Evolutionary conservation across 768 basidiomycete species (phyloP), one percentile per base, ranked within the genome.

Genomic region (Paxillus involutus): DNA sequence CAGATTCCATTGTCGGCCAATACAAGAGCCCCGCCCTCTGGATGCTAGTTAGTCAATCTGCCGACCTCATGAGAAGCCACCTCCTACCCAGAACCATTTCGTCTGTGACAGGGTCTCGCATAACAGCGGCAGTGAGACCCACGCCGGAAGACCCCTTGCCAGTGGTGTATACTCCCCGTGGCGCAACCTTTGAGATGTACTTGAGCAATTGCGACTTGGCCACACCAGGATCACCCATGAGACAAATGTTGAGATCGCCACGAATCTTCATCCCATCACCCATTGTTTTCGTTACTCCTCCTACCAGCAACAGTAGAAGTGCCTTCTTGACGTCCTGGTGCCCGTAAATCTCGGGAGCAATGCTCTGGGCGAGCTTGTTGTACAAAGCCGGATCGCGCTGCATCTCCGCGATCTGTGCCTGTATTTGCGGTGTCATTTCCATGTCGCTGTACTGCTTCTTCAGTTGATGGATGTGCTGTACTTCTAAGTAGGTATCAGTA

Each of bases 151-250:
- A 98, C 60, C 97, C 97, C 70, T 95, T 93, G 56, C 97, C 97
- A 6, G 97, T 99, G 11, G 97, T 99, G 68, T 99, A 98, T 21
- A 99, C 88, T 19, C 97, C 97, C 62, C 97, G 82, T 24, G 97
- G 97, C 2, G 97, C 97, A 60, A 99, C 89, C 70, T 99, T 99
- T 19, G 96, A 93, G 62, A 99, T 99, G 62, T 98, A 98, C 73
- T 99, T 99, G 52, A 97, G 80, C 29, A 97, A 69, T 66, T 99
- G 97, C 13, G 94, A 97, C 70, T 99, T 99, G 51, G 95, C 94
- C 48, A 98, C 96, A 84, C 97, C 97, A 49, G 97, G 97, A 71
- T 99, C 97, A 61, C 97, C 97, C 97, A 99, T 99, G 41, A 99
- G 73, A 72, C 97, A 99, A 16, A 99, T 77, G 63, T 99, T 99